Conservation (phyloP, 306 rosid species). For the Medicago arabica region DNA sequence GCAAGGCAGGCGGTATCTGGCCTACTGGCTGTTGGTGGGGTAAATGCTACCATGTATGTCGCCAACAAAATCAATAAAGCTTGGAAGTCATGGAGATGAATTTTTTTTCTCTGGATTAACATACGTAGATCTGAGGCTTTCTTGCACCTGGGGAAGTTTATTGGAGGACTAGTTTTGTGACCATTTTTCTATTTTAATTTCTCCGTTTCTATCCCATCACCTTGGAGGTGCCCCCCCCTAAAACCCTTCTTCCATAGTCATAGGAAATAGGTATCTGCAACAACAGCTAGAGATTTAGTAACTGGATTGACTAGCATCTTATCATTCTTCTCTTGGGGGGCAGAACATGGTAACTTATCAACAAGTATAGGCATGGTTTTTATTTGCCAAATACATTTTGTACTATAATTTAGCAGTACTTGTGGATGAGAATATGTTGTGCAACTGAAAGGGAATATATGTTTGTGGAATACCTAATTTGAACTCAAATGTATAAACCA, state of each 20-base stretch:
- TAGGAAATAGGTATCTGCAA: neutral
- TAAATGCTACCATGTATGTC: constrained; percentile 68
- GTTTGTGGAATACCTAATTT: constrained; percentile 13
- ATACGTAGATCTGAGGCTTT: neutral
- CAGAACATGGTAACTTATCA: neutral
- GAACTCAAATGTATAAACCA: constrained; percentile 27
- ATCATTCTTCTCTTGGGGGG: neutral
- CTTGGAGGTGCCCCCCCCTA: constrained; percentile 4
- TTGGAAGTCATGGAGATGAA: constrained; percentile 77
- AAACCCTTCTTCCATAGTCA: neutral
- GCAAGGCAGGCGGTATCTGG: constrained; percentile 90
- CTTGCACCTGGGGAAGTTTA: constrained; percentile 34
- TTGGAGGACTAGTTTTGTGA: neutral
- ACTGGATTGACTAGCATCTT: neutral
- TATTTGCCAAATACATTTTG: neutral
- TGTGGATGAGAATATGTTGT: constrained; percentile 18
- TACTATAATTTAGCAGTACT: neutral
- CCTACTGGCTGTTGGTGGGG: constrained; percentile 75
- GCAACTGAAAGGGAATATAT: constrained; percentile 31
- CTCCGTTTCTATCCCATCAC: neutral
- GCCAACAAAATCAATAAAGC: constrained; percentile 73
- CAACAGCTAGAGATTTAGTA: neutral
- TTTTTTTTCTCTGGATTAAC: neutral
- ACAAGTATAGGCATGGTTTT: neutral
- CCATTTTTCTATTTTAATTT: constrained; percentile 25